Evolutionary conservation across 495 filamentous ascomycete species (phyloP).

Genomic region (Neurospora intermedia): DNA sequence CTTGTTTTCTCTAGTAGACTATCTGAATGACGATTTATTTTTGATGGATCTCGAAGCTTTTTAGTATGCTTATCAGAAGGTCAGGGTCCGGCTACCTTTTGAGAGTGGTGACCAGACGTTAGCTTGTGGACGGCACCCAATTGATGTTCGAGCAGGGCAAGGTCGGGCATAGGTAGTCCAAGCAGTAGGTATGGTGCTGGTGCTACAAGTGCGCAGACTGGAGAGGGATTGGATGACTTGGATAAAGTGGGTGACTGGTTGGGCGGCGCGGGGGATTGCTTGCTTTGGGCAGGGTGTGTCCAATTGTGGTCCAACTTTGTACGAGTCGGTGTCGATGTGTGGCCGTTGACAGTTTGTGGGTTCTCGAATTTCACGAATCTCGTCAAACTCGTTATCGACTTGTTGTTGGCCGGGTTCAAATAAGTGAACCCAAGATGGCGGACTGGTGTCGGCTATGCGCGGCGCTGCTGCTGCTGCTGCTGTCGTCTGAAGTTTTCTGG

Average conservation of each 20-base stretch:
- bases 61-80: neutral
- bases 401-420: neutral
- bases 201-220: neutral
- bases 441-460: neutral
- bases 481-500: conserved; percentile 16
- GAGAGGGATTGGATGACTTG: neutral
- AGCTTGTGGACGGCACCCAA: neutral
- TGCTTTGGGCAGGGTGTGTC: neutral
- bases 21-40: neutral
- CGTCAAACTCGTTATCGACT: neutral
- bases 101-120: neutral
- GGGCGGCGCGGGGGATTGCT: neutral
- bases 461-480: neutral
- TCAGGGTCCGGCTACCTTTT: neutral
- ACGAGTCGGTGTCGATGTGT: neutral
- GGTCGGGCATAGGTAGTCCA: neutral
- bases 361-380: neutral
- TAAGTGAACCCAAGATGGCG: neutral
- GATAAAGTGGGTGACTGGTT: neutral
- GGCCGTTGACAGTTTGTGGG: neutral
- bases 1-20: neutral
- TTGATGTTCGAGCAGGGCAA: neutral
- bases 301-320: neutral
- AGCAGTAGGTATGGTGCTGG: neutral
- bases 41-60: neutral